These are phyloP conservation scores for Oryza coarctata DNA, from an alignment of 176 grass and related monocot species.

Conservation along the genomic window DNA sequence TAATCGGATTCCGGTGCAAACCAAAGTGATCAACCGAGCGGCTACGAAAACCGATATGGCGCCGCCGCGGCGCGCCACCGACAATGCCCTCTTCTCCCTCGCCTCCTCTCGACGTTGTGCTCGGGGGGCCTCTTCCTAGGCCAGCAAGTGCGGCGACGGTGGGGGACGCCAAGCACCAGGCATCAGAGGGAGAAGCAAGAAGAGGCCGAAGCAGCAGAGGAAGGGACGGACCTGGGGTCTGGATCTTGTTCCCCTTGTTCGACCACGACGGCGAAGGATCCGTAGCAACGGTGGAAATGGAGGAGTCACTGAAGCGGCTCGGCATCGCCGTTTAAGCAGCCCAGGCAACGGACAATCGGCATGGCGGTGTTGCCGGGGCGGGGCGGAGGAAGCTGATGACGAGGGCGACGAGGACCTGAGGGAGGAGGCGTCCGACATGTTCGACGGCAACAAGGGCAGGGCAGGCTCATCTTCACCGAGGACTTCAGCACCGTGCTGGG, in stretches of 20 bases:
- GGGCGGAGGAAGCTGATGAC: constrained; percentile 7
- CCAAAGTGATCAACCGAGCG: too few relatives aligned
- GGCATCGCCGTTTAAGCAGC: too few relatives aligned
- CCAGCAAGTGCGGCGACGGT: constrained; percentile 36
- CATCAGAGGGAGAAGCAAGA: not conserved
- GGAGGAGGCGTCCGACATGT: constrained; percentile 83
- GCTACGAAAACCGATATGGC: too few relatives aligned
- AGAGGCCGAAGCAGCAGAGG: not conserved
- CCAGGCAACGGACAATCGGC: too few relatives aligned
- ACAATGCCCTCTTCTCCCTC: constrained; percentile 30
- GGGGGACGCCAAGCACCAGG: not conserved
- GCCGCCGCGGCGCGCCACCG: too few relatives aligned
- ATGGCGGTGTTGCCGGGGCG: constrained; percentile 38
- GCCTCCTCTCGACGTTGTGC: not conserved
- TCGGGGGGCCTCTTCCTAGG: not conserved
- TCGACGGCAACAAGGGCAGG: constrained; percentile 81
- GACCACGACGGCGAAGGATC: too few relatives aligned
- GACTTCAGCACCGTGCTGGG: constrained; percentile 70
- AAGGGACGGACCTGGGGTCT: too few relatives aligned
- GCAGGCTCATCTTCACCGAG: constrained; percentile 79
- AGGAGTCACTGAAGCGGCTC: too few relatives aligned
- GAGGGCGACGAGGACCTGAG: constrained; percentile 62
- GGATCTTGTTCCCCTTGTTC: too few relatives aligned
- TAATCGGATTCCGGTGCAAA: too few relatives aligned
- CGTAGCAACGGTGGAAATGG: too few relatives aligned